Base-by-base conservation (phyloP, 108 stramenopile species). In the Cyclotella baltica region DNA sequence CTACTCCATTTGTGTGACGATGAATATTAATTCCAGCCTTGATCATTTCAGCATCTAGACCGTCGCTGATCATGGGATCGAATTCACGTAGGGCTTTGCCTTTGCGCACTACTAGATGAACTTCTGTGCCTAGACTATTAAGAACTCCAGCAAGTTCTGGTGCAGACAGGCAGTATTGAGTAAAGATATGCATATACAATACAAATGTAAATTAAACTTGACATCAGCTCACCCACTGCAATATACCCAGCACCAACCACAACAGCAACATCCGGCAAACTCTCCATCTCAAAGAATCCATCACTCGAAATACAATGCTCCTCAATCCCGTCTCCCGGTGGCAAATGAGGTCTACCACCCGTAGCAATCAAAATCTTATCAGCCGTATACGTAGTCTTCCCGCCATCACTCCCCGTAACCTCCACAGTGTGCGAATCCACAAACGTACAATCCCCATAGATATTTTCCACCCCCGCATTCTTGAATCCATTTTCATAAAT, bases 161-260 rank as follows among this genome's bases (percentile, higher is more conserved):
- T 67, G 29, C 13, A 16, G 18, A 31, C 61, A 62, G 19, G 61
- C 15, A 2, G 25, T 20, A 62, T 3, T 16, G 18, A 13, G 1
- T 5, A n/a, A 50, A 5, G 29, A 51, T 15, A 51, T 43, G 11
- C n/a, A 38, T 8, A 13, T 23, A 31, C 30, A 13, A n/a, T 15
- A 43, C 8, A 2, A 40, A 25, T 4, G 0, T 0, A 10, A 25
- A 27, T 46, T 10, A 2, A 64, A 40, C 22, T 5, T 13, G 8
- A 43, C 38, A 22, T 1, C 8, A 20, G n/a, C 67, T 51, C 28
- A 67, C 67, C 67, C 4, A 98, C 96, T 28, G 96, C 98, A 77
- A 98, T 98, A 84, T 98, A 99, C 25, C 98, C 98, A 19, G 94
- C 97, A n/a, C 98, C 98, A 20, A 99, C 94, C 29, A 99, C 95